Conservation (phyloP, 2,329 filamentous ascomycete genomes). For the Neonectria faginata region DNA sequence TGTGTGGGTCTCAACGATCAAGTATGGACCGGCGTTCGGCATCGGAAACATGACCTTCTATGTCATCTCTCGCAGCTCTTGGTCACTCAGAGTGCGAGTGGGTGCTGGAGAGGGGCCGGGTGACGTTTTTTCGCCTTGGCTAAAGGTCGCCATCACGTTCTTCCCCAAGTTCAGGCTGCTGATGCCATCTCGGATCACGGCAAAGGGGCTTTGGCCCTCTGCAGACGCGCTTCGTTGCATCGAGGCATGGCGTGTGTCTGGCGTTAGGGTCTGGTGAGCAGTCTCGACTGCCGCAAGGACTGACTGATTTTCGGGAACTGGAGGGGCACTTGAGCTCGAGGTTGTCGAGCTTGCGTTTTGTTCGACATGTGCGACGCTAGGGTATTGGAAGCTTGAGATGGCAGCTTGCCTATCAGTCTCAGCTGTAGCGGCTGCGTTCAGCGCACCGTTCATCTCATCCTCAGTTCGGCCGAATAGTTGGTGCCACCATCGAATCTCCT, state of each 20-base stretch:
- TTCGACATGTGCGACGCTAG: conserved; percentile 43
- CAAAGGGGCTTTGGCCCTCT: conserved; percentile 58
- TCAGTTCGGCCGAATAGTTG: conserved; percentile 88
- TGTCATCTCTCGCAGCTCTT: conserved; percentile 61
- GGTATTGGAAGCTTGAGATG: conserved; percentile 50
- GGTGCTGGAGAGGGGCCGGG: conserved; percentile 34
- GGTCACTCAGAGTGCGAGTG: conserved; percentile 48
- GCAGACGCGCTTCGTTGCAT: conserved; percentile 60
- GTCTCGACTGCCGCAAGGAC: conserved; percentile 71
- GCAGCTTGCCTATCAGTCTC: conserved; percentile 56
- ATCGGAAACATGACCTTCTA: conserved; percentile 56
- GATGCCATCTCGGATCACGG: conserved; percentile 61
- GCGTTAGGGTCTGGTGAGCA: conserved; percentile 64
- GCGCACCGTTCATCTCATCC: conserved; percentile 88
- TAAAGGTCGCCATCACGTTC: conserved; percentile 54
- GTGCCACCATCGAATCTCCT: conserved; percentile 93
- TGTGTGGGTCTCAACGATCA: conserved; percentile 47
- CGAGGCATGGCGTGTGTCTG: conserved; percentile 50
- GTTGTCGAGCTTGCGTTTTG: conserved; percentile 44
- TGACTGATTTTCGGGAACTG: conserved; percentile 58
- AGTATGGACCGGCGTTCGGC: conserved; percentile 48
- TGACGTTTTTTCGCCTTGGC: conserved; percentile 43
- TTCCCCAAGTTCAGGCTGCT: conserved; percentile 62
- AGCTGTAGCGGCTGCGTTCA: conserved; percentile 66
- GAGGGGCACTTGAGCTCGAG: conserved; percentile 54